phyloP scores from a whole-genome alignment of 2,329 filamentous ascomycete genomes.

The Anthostomella pinea region DNA sequence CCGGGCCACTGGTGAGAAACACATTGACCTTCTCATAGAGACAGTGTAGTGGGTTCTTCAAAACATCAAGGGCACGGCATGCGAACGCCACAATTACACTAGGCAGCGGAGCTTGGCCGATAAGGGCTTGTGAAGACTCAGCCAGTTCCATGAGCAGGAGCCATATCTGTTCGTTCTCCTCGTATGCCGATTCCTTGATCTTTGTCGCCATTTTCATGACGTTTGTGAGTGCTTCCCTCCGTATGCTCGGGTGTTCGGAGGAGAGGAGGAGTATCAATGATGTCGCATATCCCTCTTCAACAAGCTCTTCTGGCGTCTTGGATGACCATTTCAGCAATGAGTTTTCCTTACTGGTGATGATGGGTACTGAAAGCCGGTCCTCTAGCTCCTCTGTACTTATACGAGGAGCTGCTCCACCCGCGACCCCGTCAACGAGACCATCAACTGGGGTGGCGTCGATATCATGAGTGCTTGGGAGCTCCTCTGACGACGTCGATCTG shows the following conservation, averaged over 20 bases:
- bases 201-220: slow-evolving; percentile 63
- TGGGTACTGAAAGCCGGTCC: slow-evolving; percentile 49
- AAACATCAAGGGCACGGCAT: slow-evolving; percentile 63
- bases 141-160: slow-evolving; percentile 75
- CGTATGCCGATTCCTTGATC: slow-evolving; percentile 65
- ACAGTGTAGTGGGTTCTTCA: slow-evolving; percentile 74
- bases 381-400: slow-evolving; percentile 45
- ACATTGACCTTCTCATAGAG: slow-evolving; percentile 84
- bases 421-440: neutral
- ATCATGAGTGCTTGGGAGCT: neutral
- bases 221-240: slow-evolving; percentile 71
- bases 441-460: neutral
- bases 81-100: slow-evolving; percentile 77
- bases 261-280: slow-evolving; percentile 72
- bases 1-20: slow-evolving; percentile 74
- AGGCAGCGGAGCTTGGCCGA: slow-evolving; percentile 60
- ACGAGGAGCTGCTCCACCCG: slow-evolving; percentile 8
- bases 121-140: slow-evolving; percentile 63
- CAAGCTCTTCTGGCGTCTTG: slow-evolving; percentile 73
- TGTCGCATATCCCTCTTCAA: slow-evolving; percentile 72
- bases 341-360: slow-evolving; percentile 47
- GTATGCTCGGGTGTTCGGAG: slow-evolving; percentile 71
- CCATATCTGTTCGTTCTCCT: slow-evolving; percentile 75
- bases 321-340: slow-evolving; percentile 64
- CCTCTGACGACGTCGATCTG: slow-evolving; percentile 6